A percentile compares a stretch with the other conserved stretches of the same genome.
Conservation (phyloP, 768 basidiomycete species). For the Piloderma croceum region DNA sequence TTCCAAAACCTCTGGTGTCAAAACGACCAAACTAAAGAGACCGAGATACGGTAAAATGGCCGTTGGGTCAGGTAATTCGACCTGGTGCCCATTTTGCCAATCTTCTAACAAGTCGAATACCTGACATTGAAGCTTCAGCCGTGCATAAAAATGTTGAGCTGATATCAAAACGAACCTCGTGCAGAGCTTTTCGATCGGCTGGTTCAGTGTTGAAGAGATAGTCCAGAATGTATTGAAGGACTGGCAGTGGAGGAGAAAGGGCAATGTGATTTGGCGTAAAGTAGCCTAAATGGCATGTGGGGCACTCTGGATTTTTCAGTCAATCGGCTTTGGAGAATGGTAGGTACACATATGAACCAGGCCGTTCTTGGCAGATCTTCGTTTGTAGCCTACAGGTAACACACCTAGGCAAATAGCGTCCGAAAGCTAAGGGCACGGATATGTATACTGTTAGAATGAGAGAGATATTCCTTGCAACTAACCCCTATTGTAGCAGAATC, state of each 20-base stretch:
- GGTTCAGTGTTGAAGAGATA: constrained; percentile 6
- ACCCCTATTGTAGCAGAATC: constrained; percentile 9
- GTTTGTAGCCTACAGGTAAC: constrained; percentile 5
- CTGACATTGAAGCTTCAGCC: constrained; percentile 1
- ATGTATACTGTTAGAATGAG: constrained; percentile 1
- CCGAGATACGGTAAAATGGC: constrained; percentile 10
- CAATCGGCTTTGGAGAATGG: neutral
- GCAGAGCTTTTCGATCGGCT: constrained; percentile 6
- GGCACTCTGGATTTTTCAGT: constrained; percentile 9
- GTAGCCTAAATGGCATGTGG: constrained; percentile 6
- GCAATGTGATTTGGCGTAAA: constrained; percentile 10
- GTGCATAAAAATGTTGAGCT: no score
- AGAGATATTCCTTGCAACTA: constrained; percentile 3
- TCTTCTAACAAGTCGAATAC: constrained; percentile 6
- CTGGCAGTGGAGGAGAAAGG: constrained; percentile 9
- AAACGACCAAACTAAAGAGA: constrained; percentile 9
- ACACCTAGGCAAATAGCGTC: constrained; percentile 5
- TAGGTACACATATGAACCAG: constrained; percentile 7
- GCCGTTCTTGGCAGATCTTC: constrained; percentile 5
- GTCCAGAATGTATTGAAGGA: constrained; percentile 6
- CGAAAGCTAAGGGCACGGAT: constrained; percentile 3
- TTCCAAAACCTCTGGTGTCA: constrained; percentile 4
- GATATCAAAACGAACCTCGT: constrained; percentile 6
- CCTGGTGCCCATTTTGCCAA: constrained; percentile 4
- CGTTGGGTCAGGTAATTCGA: constrained; percentile 7